Base-by-base conservation (phyloP, 345 rosid genomes). In the Luvunga scandens region DNA sequence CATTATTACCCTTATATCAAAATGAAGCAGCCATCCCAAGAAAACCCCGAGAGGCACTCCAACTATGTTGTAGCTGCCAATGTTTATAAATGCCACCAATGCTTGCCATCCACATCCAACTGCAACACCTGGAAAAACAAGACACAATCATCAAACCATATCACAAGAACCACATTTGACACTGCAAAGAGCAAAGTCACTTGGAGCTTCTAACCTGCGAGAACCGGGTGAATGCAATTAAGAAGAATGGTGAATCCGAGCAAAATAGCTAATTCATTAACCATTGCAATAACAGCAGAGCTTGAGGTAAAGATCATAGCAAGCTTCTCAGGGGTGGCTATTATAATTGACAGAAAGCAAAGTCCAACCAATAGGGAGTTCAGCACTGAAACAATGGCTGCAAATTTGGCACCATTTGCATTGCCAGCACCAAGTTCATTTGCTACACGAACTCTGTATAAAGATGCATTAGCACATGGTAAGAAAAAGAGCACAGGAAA, bases 41-140 rank as follows among this genome's bases (percentile, higher is more conserved):
- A 87, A 53, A 69, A 84, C 19, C 61, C 89, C 91, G 38, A 85
- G 73, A 69, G 91, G 90, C 79, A 88, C 75, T 65, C 91, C 91
- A 7, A 86, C 83, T 4, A 85, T 36, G 77, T 85, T 88, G 83
- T 81, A 90, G 82, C 91, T 85, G 50, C 89, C 87, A 7, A 90
- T 71, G 82, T 88, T 90, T 65, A 90, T 67, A 62, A 77, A 73
- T 14, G 89, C 88, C 2, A 84, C 87, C 8, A 83, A 57, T 76
- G 83, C 84, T 84, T 90, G 93, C 90, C 88, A 80, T 66, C 90
- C 89, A 22, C 78, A 86, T 64, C 93, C 91, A 28, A 90, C 84
- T 4, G 91, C 93, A 66, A 84, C 87, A 18, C 93, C 88, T 86
- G 81, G 48, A 79, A 66, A 59, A 59, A 7, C 4, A 48, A 81